These are phyloP conservation scores for Lignosus rhinocerotis DNA, from an alignment of 1,284 basidiomycete genomes.

Conservation along the genomic window DNA sequence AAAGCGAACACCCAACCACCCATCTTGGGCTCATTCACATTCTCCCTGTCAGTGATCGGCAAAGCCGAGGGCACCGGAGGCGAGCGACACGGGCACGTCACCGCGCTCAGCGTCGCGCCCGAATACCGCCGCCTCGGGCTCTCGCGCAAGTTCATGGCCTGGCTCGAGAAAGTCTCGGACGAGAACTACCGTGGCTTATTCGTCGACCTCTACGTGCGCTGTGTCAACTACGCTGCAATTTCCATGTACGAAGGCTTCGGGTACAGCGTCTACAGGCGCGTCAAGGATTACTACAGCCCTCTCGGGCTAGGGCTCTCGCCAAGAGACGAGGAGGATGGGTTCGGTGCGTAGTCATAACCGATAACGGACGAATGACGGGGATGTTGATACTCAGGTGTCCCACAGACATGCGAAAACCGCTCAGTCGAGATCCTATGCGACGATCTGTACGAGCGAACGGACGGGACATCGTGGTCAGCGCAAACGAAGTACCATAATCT, in stretches of 20 bases:
- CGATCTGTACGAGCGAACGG: constrained; percentile 72
- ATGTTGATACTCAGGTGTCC: constrained; percentile 11
- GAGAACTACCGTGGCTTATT: constrained; percentile 78
- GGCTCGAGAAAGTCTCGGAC: constrained; percentile 83
- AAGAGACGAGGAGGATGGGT: constrained; percentile 87
- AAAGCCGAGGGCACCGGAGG: constrained; percentile 75
- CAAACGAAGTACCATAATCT: constrained; percentile 60
- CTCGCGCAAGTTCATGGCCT: constrained; percentile 78
- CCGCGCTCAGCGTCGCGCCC: constrained; percentile 88
- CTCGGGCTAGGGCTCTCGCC: constrained; percentile 67
- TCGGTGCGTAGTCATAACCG: constrained; percentile 58
- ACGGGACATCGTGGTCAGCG: constrained; percentile 71
- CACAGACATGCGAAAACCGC: constrained; percentile 86
- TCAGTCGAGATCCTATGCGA: constrained; percentile 63
- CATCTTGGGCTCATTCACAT: neutral
- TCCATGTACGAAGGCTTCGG: constrained; percentile 86
- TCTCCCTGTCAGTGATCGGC: constrained; percentile 63
- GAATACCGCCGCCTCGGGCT: constrained; percentile 86
- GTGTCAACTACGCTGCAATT: constrained; percentile 76
- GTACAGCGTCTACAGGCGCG: constrained; percentile 84
- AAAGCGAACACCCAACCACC: neutral
- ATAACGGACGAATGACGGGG: neutral
- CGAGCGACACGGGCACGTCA: constrained; percentile 91
- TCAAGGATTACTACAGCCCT: constrained; percentile 84
- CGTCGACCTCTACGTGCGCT: constrained; percentile 90